Percentiles rank a stretch among this genome's conserved stretches.
Evolutionary conservation across 1,284 basidiomycete species (phyloP).

Genomic region (Singerocomus rubriflavus): DNA sequence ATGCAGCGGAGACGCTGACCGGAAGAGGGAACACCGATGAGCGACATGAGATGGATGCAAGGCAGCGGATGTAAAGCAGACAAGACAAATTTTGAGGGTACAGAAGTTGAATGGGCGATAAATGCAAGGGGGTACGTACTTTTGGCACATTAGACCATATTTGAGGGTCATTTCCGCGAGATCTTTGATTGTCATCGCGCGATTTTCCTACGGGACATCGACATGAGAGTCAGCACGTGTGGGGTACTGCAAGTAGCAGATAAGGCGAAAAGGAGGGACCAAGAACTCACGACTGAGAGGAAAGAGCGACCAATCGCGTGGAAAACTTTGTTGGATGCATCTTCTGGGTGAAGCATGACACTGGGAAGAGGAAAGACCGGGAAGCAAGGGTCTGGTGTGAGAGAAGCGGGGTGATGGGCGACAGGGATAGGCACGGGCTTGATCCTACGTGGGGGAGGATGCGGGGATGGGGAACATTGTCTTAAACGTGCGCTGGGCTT

Average conservation of each 20-base stretch:
- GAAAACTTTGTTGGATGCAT: conserved; percentile 65
- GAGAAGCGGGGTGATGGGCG: conserved; percentile 13
- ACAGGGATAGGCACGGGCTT: conserved; percentile 33
- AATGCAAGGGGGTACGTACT: conserved; percentile 44
- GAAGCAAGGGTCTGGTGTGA: conserved; percentile 13
- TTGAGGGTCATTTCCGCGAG: conserved; percentile 65
- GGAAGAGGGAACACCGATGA: conserved; percentile 7
- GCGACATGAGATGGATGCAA: conserved; percentile 16
- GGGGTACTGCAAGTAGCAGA: conserved; percentile 12
- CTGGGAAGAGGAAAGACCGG: conserved; percentile 55
- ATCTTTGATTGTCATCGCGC: conserved; percentile 81
- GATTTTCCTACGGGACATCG: conserved; percentile 52
- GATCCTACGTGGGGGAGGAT: conserved; percentile 35
- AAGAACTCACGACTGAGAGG: conserved; percentile 60
- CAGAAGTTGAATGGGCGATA: conserved; percentile 7
- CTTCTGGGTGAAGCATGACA: conserved; percentile 68
- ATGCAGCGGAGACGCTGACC: conserved; percentile 64
- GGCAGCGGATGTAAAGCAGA: conserved; percentile 9
- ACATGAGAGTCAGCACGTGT: conserved; percentile 12
- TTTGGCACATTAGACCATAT: conserved; percentile 67
- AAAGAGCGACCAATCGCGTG: conserved; percentile 68
- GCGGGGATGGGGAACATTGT: conserved; percentile 36
- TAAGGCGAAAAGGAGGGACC: conserved; percentile 7
- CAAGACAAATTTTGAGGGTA: conserved; percentile 1
- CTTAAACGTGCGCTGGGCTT: conserved; percentile 50